Evolutionary conservation across 805 yeast species (phyloP), one percentile per base, ranked within the genome.

Genomic region (Metschnikowia baotianmanensis): DNA sequence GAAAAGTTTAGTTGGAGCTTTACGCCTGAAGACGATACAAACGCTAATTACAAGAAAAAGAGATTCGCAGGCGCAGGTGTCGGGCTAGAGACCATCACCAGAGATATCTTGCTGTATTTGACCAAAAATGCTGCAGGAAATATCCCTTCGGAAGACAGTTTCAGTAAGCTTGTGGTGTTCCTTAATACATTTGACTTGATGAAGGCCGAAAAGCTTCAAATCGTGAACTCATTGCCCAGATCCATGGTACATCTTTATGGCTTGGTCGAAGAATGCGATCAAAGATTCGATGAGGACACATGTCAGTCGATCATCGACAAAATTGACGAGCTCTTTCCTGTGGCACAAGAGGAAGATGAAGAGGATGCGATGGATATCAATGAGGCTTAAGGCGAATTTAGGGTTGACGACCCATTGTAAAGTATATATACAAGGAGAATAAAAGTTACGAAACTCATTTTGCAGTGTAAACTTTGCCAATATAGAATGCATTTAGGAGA

Each of bases 241-340:
- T 78, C 87, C 5, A 66, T 87, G 71, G 96, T 90, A 10, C 82
- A 78, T 26, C 69, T 91, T 37, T 88, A 80, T 58, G 74, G 93
- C 0, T 66, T 91, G 21, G 80, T 91, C 1, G 99, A 91, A 57
- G 98, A 93, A 57, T 91, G 96, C 61, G 99, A 91, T 51, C 80
- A 78, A 46, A 71, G 99, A 52, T 83, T 89, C 53, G 64, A 67
- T n/a, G 86, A 85, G 44, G 83, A 77, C 1, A 73, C 81, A 45
- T 72, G 86, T 35, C 76, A 79, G 33, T 65, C 68, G 3, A 74
- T 91, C 2, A 48, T 91, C 22, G 75, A 65, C 5, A 71, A 80
- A 36, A 70, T 87, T 15, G 54, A 63, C n/a, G 70, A 70, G 28
- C 65, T 74, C 40, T 77, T 79, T 57, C 86, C 85, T 2, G 54